phyloP scores from a whole-genome alignment of 352 stramenopile genomes.

The Phytophthora europaea region DNA sequence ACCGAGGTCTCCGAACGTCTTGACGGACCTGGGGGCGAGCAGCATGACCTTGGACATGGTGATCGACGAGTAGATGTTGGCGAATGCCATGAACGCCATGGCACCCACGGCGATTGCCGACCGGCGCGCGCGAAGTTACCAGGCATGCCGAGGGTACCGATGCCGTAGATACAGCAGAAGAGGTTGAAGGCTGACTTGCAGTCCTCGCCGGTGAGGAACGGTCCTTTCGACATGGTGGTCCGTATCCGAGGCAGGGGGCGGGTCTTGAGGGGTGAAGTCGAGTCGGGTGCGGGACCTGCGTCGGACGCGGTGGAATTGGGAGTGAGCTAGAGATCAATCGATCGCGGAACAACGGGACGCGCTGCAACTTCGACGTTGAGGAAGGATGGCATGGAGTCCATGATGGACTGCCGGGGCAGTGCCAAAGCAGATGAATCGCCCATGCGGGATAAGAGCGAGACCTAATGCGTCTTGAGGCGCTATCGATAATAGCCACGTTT shows the following conservation, averaged over 20 bases:
- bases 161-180: slow-evolving; percentile 75
- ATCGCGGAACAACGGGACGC: slow-evolving; percentile 1
- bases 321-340: slow-evolving; percentile 19
- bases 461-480: slow-evolving; percentile 6
- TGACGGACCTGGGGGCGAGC: slow-evolving; percentile 57
- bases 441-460: slow-evolving; percentile 16
- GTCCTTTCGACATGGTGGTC: slow-evolving; percentile 34
- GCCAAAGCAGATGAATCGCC: slow-evolving; percentile 32
- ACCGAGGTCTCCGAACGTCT: slow-evolving; percentile 70
- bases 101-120: slow-evolving; percentile 52
- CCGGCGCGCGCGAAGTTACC: slow-evolving; percentile 76
- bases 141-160: slow-evolving; percentile 78
- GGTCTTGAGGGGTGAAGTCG: not conserved
- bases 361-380: slow-evolving; percentile 36
- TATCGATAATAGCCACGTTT: not conserved
- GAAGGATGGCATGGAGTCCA: not conserved
- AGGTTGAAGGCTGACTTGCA: slow-evolving; percentile 68
- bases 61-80: slow-evolving; percentile 76
- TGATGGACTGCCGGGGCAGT: not conserved
- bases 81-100: slow-evolving; percentile 73
- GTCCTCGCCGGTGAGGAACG: slow-evolving; percentile 67
- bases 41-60: slow-evolving; percentile 69
- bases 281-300: slow-evolving; percentile 18
- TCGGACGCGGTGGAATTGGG: slow-evolving; percentile 25
- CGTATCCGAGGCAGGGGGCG: slow-evolving; percentile 15